Conservation (phyloP, 2,329 filamentous ascomycete genomes). For the Polychaeton citri region DNA sequence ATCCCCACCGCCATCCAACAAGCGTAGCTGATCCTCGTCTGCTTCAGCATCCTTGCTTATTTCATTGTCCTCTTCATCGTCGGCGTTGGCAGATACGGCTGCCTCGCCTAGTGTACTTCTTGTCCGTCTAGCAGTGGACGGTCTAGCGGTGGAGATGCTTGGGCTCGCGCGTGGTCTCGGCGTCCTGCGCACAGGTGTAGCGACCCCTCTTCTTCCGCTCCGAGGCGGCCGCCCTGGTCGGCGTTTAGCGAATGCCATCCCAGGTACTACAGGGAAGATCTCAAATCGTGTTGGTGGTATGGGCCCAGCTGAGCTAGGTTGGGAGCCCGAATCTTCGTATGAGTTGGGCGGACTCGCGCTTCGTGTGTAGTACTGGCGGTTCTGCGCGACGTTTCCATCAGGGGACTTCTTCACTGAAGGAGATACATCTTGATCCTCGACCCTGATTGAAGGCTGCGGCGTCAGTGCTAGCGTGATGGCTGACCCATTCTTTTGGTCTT, state of each 20-base stretch:
- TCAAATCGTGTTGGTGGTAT: slow-evolving; percentile 64
- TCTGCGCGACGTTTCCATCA: slow-evolving; percentile 16
- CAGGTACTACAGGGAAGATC: slow-evolving; percentile 58
- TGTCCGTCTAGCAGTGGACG: slow-evolving; percentile 20
- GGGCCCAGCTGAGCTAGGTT: slow-evolving; percentile 20
- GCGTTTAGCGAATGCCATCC: slow-evolving; percentile 22
- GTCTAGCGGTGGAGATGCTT: slow-evolving; percentile 4
- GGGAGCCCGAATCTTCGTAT: slow-evolving; percentile 12
- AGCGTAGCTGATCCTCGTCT: too few relatives aligned
- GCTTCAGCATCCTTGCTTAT: background rate
- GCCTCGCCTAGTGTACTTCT: slow-evolving; percentile 32
- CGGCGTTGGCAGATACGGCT: slow-evolving; percentile 11
- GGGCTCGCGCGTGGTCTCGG: slow-evolving; percentile 5
- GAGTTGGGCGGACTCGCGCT: slow-evolving; percentile 9
- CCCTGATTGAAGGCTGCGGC: slow-evolving; percentile 14
- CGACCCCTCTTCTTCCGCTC: slow-evolving; percentile 13
- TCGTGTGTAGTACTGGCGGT: slow-evolving; percentile 4
- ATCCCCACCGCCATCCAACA: slow-evolving; percentile 2
- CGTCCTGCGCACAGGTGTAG: slow-evolving; percentile 9
- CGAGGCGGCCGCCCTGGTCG: slow-evolving; percentile 16
- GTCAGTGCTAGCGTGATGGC: slow-evolving; percentile 11
- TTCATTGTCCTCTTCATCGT: slow-evolving; percentile 13
- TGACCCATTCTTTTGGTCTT: background rate
- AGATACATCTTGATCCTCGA: slow-evolving; percentile 4
- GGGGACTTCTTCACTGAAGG: slow-evolving; percentile 6